Base-by-base conservation (phyloP, 2,329 filamentous ascomycete genomes). In the Colletotrichum sojae region DNA sequence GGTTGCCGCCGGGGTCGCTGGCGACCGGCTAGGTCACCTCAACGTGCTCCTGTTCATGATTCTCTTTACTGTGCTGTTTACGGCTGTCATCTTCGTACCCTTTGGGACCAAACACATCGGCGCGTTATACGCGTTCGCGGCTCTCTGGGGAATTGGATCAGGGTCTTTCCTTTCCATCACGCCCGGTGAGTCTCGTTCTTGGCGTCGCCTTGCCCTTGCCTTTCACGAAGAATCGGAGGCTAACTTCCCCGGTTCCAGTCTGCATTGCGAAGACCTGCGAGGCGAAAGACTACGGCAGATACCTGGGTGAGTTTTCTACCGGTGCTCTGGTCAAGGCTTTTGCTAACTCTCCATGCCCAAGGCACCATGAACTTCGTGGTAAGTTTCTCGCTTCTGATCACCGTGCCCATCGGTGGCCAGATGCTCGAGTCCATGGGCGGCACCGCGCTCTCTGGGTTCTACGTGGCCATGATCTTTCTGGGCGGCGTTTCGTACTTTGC, bases 81-180 rank as follows among this genome's bases (percentile, higher is more conserved):
- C 83, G 75, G 78, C 78, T 0, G 77, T 76, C 0, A 75, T 85
- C 5, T 82, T 84, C 74, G 75, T 86, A 1, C 84, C 84, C 0
- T 82, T 84, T 67, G 83, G 82, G 1, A 78, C 81, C 1, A 78
- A 74, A 0, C 76, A 77, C 16, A 75, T 81, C 4, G 75, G 73
- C 0, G 82, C 80, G 0, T 72, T 86, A 2, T 85, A 85, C 62
- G 77, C 76, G 0, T 85, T 84, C 43, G 77, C 81, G 1, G 83
- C 81, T 0, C 71, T 86, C 0, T 86, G 84, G 74, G 84, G 84
- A 0, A 84, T 86, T n/a, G 83, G 83, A 0, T 84, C 82, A 2
- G 84, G 84, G 0, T 81, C 82, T 0, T 86, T 83, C 74, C 74
- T 86, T 13, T 82, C 82, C 0, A 76, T 84, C 2, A 79, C 80